phyloP scores from a whole-genome alignment of 2,329 filamentous ascomycete genomes.

The Daldinia sp. region DNA sequence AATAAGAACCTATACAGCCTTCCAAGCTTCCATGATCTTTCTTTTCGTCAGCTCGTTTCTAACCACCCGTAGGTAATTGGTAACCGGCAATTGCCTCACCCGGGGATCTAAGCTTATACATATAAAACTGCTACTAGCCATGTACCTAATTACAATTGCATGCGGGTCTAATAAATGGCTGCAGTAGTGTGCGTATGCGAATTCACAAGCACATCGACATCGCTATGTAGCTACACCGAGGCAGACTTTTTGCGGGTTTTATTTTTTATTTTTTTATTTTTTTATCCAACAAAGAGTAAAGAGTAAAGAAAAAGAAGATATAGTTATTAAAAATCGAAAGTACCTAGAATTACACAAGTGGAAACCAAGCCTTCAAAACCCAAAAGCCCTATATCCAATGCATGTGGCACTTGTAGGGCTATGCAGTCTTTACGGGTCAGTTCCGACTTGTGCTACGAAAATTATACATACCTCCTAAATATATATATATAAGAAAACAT shows the following conservation, averaged over 20 bases:
- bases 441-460: constrained; percentile 6
- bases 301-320: not conserved
- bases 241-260: too few relatives aligned
- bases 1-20: too few relatives aligned
- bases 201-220: not conserved
- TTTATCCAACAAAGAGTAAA: not conserved
- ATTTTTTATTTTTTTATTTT: too few relatives aligned
- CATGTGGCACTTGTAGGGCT: constrained; percentile 10
- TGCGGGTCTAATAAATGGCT: not conserved
- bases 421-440: constrained; percentile 6
- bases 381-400: not conserved
- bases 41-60: not conserved
- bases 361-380: not conserved
- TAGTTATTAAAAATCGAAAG: too few relatives aligned
- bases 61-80: constrained; percentile 16
- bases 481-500: too few relatives aligned
- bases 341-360: not conserved
- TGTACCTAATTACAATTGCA: not conserved
- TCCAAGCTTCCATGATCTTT: not conserved
- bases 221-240: not conserved
- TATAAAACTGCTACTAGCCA: constrained; percentile 1
- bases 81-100: constrained; percentile 11
- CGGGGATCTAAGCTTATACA: not conserved
- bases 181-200: not conserved
- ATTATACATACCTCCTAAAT: not conserved